These are phyloP conservation scores for Gaeumannomyces tritici DNA, from an alignment of 2,329 filamentous ascomycete genomes.

Conservation along the genomic window DNA sequence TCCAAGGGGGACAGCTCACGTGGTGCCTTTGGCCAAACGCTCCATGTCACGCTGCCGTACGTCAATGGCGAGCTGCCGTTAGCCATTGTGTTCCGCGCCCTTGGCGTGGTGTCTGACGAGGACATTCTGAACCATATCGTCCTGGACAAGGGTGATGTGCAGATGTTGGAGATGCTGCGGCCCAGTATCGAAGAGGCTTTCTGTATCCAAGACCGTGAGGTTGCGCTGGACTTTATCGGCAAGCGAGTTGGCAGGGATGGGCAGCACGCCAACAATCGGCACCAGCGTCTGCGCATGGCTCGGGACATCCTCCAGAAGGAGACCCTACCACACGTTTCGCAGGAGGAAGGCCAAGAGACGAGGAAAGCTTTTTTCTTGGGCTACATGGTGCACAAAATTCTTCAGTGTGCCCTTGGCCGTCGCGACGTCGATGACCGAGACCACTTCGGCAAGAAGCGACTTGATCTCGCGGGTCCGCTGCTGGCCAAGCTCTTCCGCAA, in stretches of 20 bases:
- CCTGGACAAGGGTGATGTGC: slow-evolving; percentile 87
- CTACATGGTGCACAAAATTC: slow-evolving; percentile 95
- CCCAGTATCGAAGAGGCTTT: slow-evolving; percentile 97
- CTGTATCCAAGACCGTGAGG: slow-evolving; percentile 89
- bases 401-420: slow-evolving; percentile 87
- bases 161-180: slow-evolving; percentile 96
- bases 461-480: slow-evolving; percentile 88
- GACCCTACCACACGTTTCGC: slow-evolving; percentile 90
- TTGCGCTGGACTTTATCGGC: slow-evolving; percentile 90
- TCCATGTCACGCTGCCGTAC: slow-evolving; percentile 85
- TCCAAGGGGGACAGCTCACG: slow-evolving; percentile 74
- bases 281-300: slow-evolving; percentile 86
- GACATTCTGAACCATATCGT: slow-evolving; percentile 98
- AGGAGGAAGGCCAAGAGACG: slow-evolving; percentile 88
- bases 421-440: slow-evolving; percentile 95
- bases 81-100: slow-evolving; percentile 87
- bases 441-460: slow-evolving; percentile 97
- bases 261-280: slow-evolving; percentile 62
- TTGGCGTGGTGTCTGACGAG: slow-evolving; percentile 93
- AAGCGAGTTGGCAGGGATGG: slow-evolving; percentile 61
- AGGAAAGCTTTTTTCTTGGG: slow-evolving; percentile 96
- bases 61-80: slow-evolving; percentile 91
- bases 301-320: slow-evolving; percentile 96
- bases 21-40: slow-evolving; percentile 75
- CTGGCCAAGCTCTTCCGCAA: slow-evolving; percentile 94